Base-by-base conservation (phyloP, 2,329 filamentous ascomycete genomes). In the Diaporthe capsici region DNA sequence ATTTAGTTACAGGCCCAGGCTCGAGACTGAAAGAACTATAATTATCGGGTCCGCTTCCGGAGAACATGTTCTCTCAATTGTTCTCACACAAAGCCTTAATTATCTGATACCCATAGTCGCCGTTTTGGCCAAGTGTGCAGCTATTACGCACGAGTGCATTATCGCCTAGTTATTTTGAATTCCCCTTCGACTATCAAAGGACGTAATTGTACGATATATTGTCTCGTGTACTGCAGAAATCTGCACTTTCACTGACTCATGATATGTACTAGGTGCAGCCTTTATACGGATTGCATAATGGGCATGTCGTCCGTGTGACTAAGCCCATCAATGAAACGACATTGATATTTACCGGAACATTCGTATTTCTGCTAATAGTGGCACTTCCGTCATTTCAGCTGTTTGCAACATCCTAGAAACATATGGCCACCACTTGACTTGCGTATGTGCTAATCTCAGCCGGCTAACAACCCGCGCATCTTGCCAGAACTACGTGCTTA, bases 41-140 rank as follows among this genome's bases (percentile, higher is more conserved):
- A 22, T 39, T 22, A 4, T 42, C 44, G 15, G 34, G 10, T 63
- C 61, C 61, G 61, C 57, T 61, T 72, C 70, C 70, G 70, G 70
- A 39, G 44, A 20, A 3, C 20, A 31, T 49, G 28, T 44, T 22
- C 25, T 37, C 31, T 67, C 12, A n/a, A 61, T 13, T 49, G 1
- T 31, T 15, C 2, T 10, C 6, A 15, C 15, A 70, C 49, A 70
- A 70, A 70, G 63, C 39, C 17, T 65, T 4, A 47, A 31, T 1
- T 5, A 44, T 22, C 13, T n/a, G 12, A 42, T 28, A 10, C 25
- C n/a, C 0, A 31, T 39, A 12, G 15, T 15, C 5, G 15, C 20
- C 28, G 28, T 13, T 51, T 12, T 34, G 42, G 17, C 28, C 25
- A 39, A 60, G 1, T 37, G 34, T 3, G 34, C 44, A 22, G 17